phyloP scores from a whole-genome alignment of 352 stramenopile species.

The Phytophthora pini region DNA sequence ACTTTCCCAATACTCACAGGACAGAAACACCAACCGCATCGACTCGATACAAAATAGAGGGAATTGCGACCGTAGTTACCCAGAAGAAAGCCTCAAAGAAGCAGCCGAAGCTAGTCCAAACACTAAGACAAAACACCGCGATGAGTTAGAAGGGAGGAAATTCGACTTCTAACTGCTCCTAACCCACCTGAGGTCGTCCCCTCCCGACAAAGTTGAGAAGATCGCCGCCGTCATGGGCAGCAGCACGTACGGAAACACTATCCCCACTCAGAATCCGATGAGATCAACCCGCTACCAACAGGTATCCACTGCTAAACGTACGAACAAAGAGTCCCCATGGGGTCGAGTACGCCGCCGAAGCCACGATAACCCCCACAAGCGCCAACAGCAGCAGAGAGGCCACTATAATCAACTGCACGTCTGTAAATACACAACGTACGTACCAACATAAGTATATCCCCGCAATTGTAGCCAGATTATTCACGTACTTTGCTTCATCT shows the following conservation, averaged over 20 bases:
- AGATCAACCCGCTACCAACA: neutral
- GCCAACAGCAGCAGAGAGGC: slow-evolving; percentile 63
- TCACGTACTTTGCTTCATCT: slow-evolving; percentile 29
- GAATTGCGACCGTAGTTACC: slow-evolving; percentile 67
- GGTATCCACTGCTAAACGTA: slow-evolving; percentile 26
- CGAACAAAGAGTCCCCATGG: slow-evolving; percentile 74
- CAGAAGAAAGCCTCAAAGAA: slow-evolving; percentile 82
- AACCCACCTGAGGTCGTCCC: slow-evolving; percentile 59
- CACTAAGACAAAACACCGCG: slow-evolving; percentile 8
- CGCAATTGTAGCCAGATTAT: no score
- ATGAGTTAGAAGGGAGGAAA: slow-evolving; percentile 1
- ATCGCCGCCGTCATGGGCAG: slow-evolving; percentile 65
- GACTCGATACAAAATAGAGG: slow-evolving; percentile 69
- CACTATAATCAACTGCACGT: slow-evolving; percentile 45
- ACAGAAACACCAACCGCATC: slow-evolving; percentile 50
- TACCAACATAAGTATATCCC: neutral
- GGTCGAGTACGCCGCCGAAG: slow-evolving; percentile 62
- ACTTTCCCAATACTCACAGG: neutral
- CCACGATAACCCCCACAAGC: slow-evolving; percentile 61
- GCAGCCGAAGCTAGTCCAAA: slow-evolving; percentile 72
- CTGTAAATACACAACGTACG: slow-evolving; percentile 28
- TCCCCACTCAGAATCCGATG: slow-evolving; percentile 3
- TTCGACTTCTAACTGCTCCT: neutral
- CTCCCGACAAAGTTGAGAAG: slow-evolving; percentile 56
- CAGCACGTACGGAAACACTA: slow-evolving; percentile 74